Conservation (phyloP, 2,329 filamentous ascomycete species). For the Penicillium brasilianum region DNA sequence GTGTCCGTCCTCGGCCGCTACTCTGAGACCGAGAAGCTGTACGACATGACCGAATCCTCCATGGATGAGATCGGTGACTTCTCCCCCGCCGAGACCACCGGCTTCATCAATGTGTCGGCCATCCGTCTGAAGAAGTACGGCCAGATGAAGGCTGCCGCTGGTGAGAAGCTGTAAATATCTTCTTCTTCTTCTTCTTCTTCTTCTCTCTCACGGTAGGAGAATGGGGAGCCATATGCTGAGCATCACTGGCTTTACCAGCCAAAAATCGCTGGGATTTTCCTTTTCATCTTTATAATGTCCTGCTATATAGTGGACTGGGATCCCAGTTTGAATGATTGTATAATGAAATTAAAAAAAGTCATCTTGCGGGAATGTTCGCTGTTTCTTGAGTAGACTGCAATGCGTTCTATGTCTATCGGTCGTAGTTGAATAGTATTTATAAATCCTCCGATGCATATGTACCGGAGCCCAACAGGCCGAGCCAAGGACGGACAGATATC, state of each 20-base stretch:
- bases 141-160: constrained; percentile 44
- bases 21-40: constrained; percentile 72
- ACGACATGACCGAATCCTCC: constrained; percentile 66
- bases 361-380: constrained; percentile 12
- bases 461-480: neutral
- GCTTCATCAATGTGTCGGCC: constrained; percentile 57
- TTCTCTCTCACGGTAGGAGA: neutral
- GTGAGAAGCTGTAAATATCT: constrained; percentile 37
- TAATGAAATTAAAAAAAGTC: constrained; percentile 34
- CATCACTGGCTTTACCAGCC: constrained; percentile 27
- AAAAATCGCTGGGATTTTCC: constrained; percentile 9
- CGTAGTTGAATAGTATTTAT: constrained; percentile 7
- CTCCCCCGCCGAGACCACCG: constrained; percentile 67
- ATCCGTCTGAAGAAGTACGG: constrained; percentile 53
- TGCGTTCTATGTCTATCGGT: constrained; percentile 10
- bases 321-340: constrained; percentile 32
- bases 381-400: constrained; percentile 2
- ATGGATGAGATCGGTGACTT: constrained; percentile 76
- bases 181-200: neutral
- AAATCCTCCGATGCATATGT: constrained; percentile 11
- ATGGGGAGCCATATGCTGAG: constrained; percentile 26
- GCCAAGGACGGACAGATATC: neutral
- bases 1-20: constrained; percentile 57
- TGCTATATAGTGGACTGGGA: constrained; percentile 20
- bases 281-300: constrained; percentile 16